These are phyloP conservation scores for Didymellaceae sp. DNA, from an alignment of 2,329 filamentous ascomycete genomes.

Conservation along the genomic window DNA sequence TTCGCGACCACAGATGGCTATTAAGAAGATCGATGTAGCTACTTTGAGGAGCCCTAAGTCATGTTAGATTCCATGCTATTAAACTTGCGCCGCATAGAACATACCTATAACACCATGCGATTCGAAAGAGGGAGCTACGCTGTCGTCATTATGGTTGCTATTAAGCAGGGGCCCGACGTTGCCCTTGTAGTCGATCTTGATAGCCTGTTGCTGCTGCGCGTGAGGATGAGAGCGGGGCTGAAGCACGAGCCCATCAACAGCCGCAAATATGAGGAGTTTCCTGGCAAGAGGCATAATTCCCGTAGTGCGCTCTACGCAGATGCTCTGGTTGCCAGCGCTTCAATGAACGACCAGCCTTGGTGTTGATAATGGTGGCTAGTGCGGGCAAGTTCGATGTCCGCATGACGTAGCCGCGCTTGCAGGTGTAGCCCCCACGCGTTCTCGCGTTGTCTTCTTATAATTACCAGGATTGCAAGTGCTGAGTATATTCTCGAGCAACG, in stretches of 20 bases:
- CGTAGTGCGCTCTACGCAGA: neutral
- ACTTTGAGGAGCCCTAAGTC: conserved; percentile 82
- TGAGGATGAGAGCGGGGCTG: conserved; percentile 66
- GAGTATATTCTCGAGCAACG: too few species aligned
- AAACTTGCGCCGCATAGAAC: neutral
- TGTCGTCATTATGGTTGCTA: conserved; percentile 48
- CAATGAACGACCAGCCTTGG: too few species aligned
- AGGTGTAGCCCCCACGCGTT: neutral
- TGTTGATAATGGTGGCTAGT: too few species aligned
- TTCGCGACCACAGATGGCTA: conserved; percentile 84
- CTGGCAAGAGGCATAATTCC: conserved; percentile 75
- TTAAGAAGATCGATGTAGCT: conserved; percentile 79
- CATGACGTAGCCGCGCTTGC: conserved; percentile 1
- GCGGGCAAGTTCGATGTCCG: neutral
- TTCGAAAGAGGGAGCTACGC: conserved; percentile 52
- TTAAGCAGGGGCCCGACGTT: conserved; percentile 58
- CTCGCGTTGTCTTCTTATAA: neutral
- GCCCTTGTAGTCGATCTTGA: conserved; percentile 74
- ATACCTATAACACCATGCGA: conserved; percentile 64
- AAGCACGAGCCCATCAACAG: conserved; percentile 81
- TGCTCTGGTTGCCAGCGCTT: neutral
- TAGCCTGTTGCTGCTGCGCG: conserved; percentile 60
- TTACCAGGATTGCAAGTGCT: too few species aligned
- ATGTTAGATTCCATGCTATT: neutral
- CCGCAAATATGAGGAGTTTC: conserved; percentile 80